A percentile compares a stretch with the other conserved stretches of the same genome.
Conservation (phyloP, 768 basidiomycete species). For the Termitomyces sp. region DNA sequence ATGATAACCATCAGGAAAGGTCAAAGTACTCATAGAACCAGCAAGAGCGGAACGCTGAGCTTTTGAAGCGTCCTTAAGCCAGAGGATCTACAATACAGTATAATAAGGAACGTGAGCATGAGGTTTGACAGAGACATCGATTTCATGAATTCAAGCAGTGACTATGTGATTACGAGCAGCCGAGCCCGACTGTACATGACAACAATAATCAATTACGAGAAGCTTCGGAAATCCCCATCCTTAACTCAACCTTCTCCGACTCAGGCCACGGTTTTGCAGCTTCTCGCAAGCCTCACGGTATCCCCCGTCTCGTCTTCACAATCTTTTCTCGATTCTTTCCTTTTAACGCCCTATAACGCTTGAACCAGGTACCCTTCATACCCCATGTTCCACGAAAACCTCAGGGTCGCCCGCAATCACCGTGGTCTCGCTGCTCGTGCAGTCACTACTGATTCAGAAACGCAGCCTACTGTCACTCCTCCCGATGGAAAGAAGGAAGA, state of each 20-base stretch:
- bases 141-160: background rate
- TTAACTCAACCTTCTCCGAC: background rate
- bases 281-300: background rate
- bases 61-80: background rate
- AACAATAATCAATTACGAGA: background rate
- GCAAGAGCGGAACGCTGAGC: background rate
- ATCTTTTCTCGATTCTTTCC: slow-evolving; percentile 8
- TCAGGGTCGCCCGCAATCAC: slow-evolving; percentile 5
- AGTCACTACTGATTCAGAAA: background rate
- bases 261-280: background rate
- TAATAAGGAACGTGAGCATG: background rate
- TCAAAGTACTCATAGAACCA: background rate
- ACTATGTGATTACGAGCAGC: background rate
- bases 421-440: slow-evolving; percentile 9
- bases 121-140: background rate
- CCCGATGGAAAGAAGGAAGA: background rate
- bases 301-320: slow-evolving; percentile 1
- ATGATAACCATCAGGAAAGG: background rate
- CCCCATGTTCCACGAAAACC: slow-evolving; percentile 9
- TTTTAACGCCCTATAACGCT: slow-evolving; percentile 7
- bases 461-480: background rate
- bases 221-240: background rate
- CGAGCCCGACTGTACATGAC: background rate
- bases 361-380: background rate
- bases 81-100: background rate